Evolutionary conservation across 2,329 filamentous ascomycete genomes (phyloP), one percentile per base, ranked within the genome.

Genomic region (Aspergillus sp.): DNA sequence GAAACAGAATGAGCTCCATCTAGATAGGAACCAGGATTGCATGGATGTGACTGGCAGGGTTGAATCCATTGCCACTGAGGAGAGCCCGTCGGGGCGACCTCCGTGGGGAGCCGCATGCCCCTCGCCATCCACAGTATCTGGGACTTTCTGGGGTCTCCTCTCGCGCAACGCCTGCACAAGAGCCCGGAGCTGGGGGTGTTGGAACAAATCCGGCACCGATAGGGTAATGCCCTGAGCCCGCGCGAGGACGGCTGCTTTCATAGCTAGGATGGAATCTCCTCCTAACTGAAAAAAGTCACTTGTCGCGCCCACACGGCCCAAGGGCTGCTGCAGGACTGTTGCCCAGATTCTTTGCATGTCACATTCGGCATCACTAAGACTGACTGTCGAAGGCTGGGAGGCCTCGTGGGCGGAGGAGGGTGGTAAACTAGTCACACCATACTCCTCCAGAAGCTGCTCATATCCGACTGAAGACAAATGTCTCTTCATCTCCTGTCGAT

Each of bases 401-500:
- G n/a, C n/a, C n/a, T n/a, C n/a, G n/a, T n/a, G n/a, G n/a, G n/a
- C n/a, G 19, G n/a, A 16, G 22, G 6, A 17, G 40, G 40, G 4
- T 17, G 7, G n/a, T 19, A 19, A 19, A 14, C 40, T 43, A 19
- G n/a, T 22, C 13, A 19, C 6, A 17, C 16, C 22, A 22, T 43
- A 43, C 6, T 17, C 17, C 11, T 17, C 40, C 40, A 43, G 17
- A 13, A 22, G 30, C 7, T 33, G 16, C 40, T 20, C 40, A 43
- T 43, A 43, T 43, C 16, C 9, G 16, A 43, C 14, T 5, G n/a
- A 17, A 7, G 11, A 5, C 16, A 22, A 17, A 13, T 10, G 4
- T 17, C 24, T 63, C 48, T 5, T 57, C 50, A 22, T 54, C 26
- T 47, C 45, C 45, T 50, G 57, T 20, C 64, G 70, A 50, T 73